Evolutionary conservation across 192 early-diverging fungal species (phyloP), one percentile per base, ranked within the genome.

Genomic region (Thamnidium elegans): DNA sequence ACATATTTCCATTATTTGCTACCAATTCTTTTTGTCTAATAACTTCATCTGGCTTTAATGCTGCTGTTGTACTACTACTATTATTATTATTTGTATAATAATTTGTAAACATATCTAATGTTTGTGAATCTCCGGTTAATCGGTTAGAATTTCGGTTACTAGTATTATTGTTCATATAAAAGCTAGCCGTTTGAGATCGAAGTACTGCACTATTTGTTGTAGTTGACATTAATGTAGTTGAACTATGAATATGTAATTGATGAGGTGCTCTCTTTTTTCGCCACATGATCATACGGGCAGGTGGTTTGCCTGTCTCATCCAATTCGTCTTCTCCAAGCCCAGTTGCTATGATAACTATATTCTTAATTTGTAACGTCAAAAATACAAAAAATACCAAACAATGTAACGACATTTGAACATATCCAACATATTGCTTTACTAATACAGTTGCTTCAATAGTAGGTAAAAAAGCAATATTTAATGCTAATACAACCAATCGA

Each of bases 351-450:
- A 63, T 43, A 6, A 72, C 26, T 31, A 72, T 19, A 36, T 73
- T 73, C 17, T 68, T 67, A n/a, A 68, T 36, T 3, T 61, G 54
- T 9, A 73, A 51, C 4, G 74, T 60, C 69, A 81, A 72, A 50
- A 76, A 67, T 20, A 78, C 59, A 23, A 81, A 58, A 20, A 77
- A 75, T 5, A 61, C 72, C 6, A 71, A 50, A n/a, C 73, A 64
- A 21, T 81, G 79, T 20, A 81, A 42, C 14, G 68, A 65, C 45
- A 81, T 61, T 47, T 81, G 79, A 34, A 68, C 48, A 23, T 81
- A 81, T 1, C 64, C 79, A 55, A 78, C 55, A 17, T 72, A 64
- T 54, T 81, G 79, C 8, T 76, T 75, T 26, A 46, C 50, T 3
- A 60, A 43, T 0, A 53, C 8, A 3, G 62, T 43, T 1, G 72